Base-by-base conservation (phyloP, 2,329 filamentous ascomycete genomes). In the Xylariaceae sp. region DNA sequence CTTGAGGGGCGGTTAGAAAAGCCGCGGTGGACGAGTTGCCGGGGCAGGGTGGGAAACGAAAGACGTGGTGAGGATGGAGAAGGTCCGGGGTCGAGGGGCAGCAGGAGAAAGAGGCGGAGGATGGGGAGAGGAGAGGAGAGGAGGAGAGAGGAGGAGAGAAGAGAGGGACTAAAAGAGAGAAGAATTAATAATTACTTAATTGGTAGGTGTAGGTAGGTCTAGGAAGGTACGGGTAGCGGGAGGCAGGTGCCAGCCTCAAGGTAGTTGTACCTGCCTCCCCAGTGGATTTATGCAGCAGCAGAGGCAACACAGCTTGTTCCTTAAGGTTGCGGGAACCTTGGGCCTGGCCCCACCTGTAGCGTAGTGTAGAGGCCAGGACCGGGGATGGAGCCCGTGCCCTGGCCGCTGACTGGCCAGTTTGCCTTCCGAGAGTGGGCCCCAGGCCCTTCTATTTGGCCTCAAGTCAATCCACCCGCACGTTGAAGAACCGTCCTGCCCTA, bases 391-490 rank as follows among this genome's bases (percentile, higher is more conserved):
- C 64, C 64, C 65, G 55, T 65, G 65, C 65, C 50, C 45, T 61
- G 61, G 34, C 51, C 51, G 60, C 18, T 70, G 53, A 71, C 48
- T 71, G 69, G 69, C 30, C 57, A 60, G 62, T 58, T 44, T 51
- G 30, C 8, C 60, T 65, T 53, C 66, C 63, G 65, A 61, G 18
- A n/a, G 67, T 68, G 68, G 68, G 64, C 47, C 34, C 55, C 39
- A 15, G 56, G 59, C 55, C 56, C 60, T 58, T 58, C 56, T 55
- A 63, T 69, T 69, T 67, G 69, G 64, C 66, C 64, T 67, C 67
- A 68, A 67, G 57, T 64, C 65, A 65, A 65, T 67, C 68, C 67
- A 68, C 68, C 66, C 65, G 61, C 64, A 60, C 65, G 61, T 64
- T 62, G 18, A 66, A 69, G 62, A 67, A 65, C 63, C 10, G 35